Evolutionary conservation across 805 yeast genomes (phyloP).

Genomic region (Limtongia smithiae): DNA sequence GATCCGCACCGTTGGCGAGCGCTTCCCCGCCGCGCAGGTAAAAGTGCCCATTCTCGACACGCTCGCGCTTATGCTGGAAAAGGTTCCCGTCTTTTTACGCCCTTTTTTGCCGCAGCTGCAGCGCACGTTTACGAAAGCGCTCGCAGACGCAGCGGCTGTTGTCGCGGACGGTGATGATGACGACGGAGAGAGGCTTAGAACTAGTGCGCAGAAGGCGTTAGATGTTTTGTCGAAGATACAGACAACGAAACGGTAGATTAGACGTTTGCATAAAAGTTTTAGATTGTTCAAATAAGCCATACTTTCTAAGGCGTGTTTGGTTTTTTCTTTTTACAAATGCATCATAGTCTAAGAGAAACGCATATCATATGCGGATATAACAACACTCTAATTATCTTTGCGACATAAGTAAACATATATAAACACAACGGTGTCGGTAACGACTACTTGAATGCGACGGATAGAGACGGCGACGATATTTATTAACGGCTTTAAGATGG

Average conservation of each 20-base stretch:
- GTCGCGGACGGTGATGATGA: no score
- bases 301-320: no score
- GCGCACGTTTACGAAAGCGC: slow-evolving; percentile 89
- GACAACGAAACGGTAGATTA: slow-evolving; percentile 5
- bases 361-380: no score
- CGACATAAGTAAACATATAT: no score
- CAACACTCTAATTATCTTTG: no score
- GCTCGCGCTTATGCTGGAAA: slow-evolving; percentile 67
- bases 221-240: slow-evolving; percentile 53
- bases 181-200: slow-evolving; percentile 57
- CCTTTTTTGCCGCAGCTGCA: slow-evolving; percentile 98
- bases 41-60: slow-evolving; percentile 92
- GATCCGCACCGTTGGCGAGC: slow-evolving; percentile 96
- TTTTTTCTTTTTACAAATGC: no score
- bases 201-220: slow-evolving; percentile 83
- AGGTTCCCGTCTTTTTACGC: slow-evolving; percentile 84
- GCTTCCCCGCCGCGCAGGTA: slow-evolving; percentile 83
- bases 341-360: no score
- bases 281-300: no score
- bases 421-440: no score
- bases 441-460: no score
- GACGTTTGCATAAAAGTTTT: background rate
- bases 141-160: slow-evolving; percentile 72
- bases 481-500: no score
- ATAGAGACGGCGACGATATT: no score